These are phyloP conservation scores for Ilex paraguariensis DNA, from an alignment of 305 asterid genomes.

Conservation along the genomic window DNA sequence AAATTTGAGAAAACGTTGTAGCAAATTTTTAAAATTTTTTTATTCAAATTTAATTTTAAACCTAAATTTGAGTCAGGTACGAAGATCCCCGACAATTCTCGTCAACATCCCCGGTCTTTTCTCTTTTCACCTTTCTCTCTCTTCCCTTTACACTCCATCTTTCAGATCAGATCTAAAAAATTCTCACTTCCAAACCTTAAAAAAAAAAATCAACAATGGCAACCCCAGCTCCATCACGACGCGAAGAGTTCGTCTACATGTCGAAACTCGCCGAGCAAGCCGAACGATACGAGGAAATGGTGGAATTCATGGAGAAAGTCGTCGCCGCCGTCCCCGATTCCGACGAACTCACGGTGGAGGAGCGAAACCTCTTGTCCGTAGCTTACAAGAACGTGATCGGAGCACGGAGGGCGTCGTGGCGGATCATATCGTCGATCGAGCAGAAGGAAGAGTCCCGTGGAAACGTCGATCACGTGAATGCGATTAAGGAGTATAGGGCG, in stretches of 20 bases:
- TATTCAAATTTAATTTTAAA: too few relatives aligned
- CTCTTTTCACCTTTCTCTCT: not conserved
- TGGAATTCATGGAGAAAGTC: conserved; percentile 3
- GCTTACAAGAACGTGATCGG: conserved; percentile 1
- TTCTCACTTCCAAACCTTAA: not conserved
- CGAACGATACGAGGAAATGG: conserved; percentile 5
- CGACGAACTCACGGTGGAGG: conserved; percentile 1
- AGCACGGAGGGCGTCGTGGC: not conserved
- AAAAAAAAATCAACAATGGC: not conserved
- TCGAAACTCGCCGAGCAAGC: conserved; percentile 1
- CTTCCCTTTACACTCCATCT: not conserved
- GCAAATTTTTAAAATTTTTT: too few relatives aligned
- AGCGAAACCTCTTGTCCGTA: not conserved
- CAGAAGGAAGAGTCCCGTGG: conserved; percentile 5
- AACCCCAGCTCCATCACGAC: not conserved
- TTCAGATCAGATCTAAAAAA: not conserved
- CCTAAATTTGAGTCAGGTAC: too few relatives aligned
- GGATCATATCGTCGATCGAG: conserved; percentile 2
- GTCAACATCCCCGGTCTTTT: too few relatives aligned
- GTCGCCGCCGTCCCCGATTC: not conserved
- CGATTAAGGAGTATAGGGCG: conserved; percentile 1
- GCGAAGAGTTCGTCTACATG: conserved; percentile 1
- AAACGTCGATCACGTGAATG: not conserved
- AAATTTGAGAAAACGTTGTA: too few relatives aligned
- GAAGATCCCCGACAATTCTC: too few relatives aligned